Evolutionary conservation across 352 stramenopile genomes (phyloP), one percentile per base, ranked within the genome.

Genomic region (Pythium guiyangense): DNA sequence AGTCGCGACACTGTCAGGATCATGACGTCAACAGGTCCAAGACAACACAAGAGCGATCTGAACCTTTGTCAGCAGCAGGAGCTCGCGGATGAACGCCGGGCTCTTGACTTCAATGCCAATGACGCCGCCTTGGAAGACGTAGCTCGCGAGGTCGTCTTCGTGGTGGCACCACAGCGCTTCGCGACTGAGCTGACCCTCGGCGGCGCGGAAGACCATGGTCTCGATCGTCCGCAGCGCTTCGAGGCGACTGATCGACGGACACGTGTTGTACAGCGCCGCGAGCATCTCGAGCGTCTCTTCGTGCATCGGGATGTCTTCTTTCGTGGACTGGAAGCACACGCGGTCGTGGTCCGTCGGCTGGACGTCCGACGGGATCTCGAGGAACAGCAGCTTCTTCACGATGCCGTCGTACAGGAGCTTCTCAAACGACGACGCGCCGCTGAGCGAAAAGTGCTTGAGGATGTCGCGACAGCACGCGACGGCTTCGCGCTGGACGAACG

Each of bases 281-380:
- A 95, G 57, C 46, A 84, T 58, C 26, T 74, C 71, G 5, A 95
- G 63, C 20, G 78, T 85, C 27, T 89, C 78, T 62, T 86, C 70
- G 39, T 95, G 85, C 10, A 93, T 63, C 26, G 85, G 85, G 39
- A 95, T 89, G 31, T 88, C 66, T 54, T 93, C 85, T 64, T 92
- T 88, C 10, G 82, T 90, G 2, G 83, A 90, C 53, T 86, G 52
- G 42, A 92, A 95, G 43, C 81, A 93, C n/a, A 79, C 86, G 25
- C 83, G 80, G 61, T 95, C 85, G 26, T 95, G 85, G 39, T 95
- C 85, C 0, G 85, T 93, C 1, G 80, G 77, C 39, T 94, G 82
- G n/a, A 92, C 76, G 58, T 95, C 85, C 6, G 76, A 37, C 3
- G 79, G 79, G 27, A 92, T 90, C 50, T 95, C 85, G 4, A 95